Percentiles rank a stretch among this genome's conserved stretches.
Conservation (phyloP, 768 basidiomycete genomes). For the Boletus pseudopeckii region DNA sequence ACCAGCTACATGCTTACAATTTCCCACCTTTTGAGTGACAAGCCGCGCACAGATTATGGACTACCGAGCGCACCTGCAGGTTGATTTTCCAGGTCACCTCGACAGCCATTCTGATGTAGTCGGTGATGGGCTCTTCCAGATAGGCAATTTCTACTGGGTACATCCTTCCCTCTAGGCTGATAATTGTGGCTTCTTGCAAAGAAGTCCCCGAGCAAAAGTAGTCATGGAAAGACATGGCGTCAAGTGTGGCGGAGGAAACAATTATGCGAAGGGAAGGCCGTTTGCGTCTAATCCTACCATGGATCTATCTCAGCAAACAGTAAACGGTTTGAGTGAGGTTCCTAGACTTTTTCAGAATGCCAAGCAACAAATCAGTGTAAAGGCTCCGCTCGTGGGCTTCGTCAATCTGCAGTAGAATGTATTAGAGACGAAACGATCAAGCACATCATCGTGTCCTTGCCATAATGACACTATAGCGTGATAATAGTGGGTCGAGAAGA, state of each 20-base stretch:
- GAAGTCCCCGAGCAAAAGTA: conserved; percentile 74
- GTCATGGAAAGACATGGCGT: conserved; percentile 83
- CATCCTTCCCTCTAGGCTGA: conserved; percentile 91
- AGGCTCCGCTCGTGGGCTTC: conserved; percentile 96
- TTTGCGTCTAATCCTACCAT: conserved; percentile 79
- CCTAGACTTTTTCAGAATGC: conserved; percentile 85
- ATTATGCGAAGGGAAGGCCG: conserved; percentile 87
- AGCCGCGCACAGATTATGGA: neutral
- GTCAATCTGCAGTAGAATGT: conserved; percentile 61
- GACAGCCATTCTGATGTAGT: conserved; percentile 82
- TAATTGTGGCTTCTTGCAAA: conserved; percentile 72
- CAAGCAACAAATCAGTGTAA: conserved; percentile 93
- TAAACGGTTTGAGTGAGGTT: neutral
- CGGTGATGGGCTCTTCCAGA: conserved; percentile 67
- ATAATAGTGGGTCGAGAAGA: conserved; percentile 86
- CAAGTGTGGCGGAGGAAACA: conserved; percentile 94
- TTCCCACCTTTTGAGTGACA: neutral
- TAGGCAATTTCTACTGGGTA: conserved; percentile 95
- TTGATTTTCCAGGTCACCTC: conserved; percentile 83
- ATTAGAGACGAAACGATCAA: neutral
- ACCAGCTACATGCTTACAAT: conserved; percentile 66
- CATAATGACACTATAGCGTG: conserved; percentile 95
- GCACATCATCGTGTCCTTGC: conserved; percentile 37
- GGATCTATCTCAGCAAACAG: conserved; percentile 1
- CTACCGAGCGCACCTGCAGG: conserved; percentile 51